Base-by-base conservation (phyloP, 768 basidiomycete genomes). In the Tylopilus sp. region DNA sequence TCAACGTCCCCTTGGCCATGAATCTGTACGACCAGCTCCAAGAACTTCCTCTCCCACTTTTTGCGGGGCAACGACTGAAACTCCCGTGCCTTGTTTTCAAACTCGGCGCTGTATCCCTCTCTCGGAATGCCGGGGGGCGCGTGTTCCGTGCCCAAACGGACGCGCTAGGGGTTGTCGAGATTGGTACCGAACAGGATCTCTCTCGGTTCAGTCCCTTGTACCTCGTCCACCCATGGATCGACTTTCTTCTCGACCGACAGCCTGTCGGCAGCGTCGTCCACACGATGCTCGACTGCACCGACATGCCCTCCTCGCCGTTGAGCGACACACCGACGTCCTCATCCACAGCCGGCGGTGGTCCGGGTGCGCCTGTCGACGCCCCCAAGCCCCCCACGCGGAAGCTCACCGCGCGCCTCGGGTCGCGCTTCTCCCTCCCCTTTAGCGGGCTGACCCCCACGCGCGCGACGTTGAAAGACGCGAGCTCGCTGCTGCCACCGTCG, bases 21-120 rank as follows among this genome's bases (percentile, higher is more conserved):
- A n/a, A 10, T 8, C 22, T 48, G 20, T 18, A 31, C 22, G 40
- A 40, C 30, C 39, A n/a, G 20, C 40, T 48, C 2, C 2, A 40
- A 7, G 28, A 31, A 1, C 30, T 48, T 6, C 39, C 28, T 12
- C 28, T 48, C 6, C 39, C 47, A 3, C 22, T 7, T 15, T 48
- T 40, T 15, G 7, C 6, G 9, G 47, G 47, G 8, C 28, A 48
- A 7, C 47, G 47, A 28, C 21, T 47, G 47, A 40, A 5, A 6
- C 39, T 47, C 10, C 47, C 47, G 5, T 47, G 47, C 47, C 26
- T 48, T 3, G 21, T 18, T 40, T 40, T 48, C 30, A 48, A 48
- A 23, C 30, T 48, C 0, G 47, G 47, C 6, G 28, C 15, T 12
- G n/a, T 48, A 7, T 31, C 20, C 4, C 15, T 12, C 21, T 20